A percentile compares a stretch with the other conserved stretches of the same genome.
phyloP scores from a whole-genome alignment of 768 basidiomycete genomes.

The Guyanaporus albipodus region DNA sequence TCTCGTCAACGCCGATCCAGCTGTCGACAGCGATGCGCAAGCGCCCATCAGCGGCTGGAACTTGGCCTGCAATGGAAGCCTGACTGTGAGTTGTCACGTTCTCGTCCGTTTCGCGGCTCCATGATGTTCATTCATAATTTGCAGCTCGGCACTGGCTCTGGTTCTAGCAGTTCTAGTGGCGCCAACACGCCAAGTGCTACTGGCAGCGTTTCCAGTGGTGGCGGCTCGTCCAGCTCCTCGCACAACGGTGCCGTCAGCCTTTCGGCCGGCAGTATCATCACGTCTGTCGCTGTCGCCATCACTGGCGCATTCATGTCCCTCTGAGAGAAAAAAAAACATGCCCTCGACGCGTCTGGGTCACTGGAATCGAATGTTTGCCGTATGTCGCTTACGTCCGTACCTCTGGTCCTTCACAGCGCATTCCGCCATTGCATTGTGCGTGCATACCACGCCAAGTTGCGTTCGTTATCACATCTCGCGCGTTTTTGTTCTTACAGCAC shows the following conservation, averaged over 20 bases:
- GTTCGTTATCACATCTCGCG: no score
- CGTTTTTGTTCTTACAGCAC: no score
- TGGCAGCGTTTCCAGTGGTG: no score
- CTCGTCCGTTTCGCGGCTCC: fast-evolving
- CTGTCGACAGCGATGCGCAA: slow-evolving; percentile 5
- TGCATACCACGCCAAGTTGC: no score
- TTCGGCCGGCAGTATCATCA: not conserved
- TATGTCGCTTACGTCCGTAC: no score
- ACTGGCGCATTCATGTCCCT: slow-evolving; percentile 10
- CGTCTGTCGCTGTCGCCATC: slow-evolving; percentile 9
- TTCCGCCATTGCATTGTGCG: no score
- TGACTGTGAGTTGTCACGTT: slow-evolving; percentile 16
- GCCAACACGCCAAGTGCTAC: no score
- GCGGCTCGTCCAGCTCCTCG: no score
- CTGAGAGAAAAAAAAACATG: slow-evolving; percentile 6
- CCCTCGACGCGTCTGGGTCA: no score
- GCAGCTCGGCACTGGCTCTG: slow-evolving; percentile 13
- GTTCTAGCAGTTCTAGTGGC: not conserved
- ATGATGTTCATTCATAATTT: no score
- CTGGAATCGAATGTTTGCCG: no score
- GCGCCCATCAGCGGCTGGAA: slow-evolving; percentile 14
- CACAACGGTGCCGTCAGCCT: slow-evolving; percentile 5
- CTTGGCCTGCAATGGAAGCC: slow-evolving; percentile 9
- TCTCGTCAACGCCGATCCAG: slow-evolving; percentile 2
- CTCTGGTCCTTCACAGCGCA: no score